Conservation (phyloP, 2,329 filamentous ascomycete genomes). For the Phaeomoniella chlamydospora region DNA sequence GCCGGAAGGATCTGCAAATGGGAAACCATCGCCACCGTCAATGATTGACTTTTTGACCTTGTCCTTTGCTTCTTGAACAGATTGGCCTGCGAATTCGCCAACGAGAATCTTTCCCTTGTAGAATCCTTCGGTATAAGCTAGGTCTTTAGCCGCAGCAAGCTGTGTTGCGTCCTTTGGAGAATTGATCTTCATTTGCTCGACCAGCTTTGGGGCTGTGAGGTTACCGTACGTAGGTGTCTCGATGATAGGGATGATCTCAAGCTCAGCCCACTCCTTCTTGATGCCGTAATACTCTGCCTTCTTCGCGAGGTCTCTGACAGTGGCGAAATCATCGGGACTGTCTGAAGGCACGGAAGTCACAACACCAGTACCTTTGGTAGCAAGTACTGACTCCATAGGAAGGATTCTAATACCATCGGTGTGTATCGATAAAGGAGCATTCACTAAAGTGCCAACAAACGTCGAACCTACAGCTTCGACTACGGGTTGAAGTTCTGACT, state of each 20-base stretch:
- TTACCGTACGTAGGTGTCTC: slow-evolving; percentile 79
- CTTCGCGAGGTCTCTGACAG: slow-evolving; percentile 73
- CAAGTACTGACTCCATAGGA: slow-evolving; percentile 87
- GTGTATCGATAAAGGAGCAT: slow-evolving; percentile 79
- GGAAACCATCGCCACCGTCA: slow-evolving; percentile 65
- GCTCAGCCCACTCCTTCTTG: slow-evolving; percentile 87
- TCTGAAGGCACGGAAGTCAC: slow-evolving; percentile 94
- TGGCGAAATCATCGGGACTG: slow-evolving; percentile 90
- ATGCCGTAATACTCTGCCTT: slow-evolving; percentile 96
- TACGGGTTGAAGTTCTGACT: slow-evolving; percentile 61
- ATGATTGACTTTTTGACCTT: slow-evolving; percentile 69
- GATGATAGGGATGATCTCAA: slow-evolving; percentile 81
- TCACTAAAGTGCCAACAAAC: slow-evolving; percentile 74
- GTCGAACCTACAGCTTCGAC: slow-evolving; percentile 63
- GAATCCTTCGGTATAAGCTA: slow-evolving; percentile 94
- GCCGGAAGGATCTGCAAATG: slow-evolving; percentile 85
- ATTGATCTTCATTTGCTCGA: slow-evolving; percentile 89
- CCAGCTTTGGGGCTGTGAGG: slow-evolving; percentile 65
- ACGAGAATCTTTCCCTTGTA: slow-evolving; percentile 86
- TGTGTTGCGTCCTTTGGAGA: slow-evolving; percentile 90
- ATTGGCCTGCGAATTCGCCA: slow-evolving; percentile 75
- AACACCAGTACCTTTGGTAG: slow-evolving; percentile 89
- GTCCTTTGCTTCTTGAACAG: slow-evolving; percentile 75
- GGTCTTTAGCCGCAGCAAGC: slow-evolving; percentile 84
- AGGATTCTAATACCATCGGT: slow-evolving; percentile 72